phyloP scores from a whole-genome alignment of 768 basidiomycete genomes.

The Solioccasus polychromus region DNA sequence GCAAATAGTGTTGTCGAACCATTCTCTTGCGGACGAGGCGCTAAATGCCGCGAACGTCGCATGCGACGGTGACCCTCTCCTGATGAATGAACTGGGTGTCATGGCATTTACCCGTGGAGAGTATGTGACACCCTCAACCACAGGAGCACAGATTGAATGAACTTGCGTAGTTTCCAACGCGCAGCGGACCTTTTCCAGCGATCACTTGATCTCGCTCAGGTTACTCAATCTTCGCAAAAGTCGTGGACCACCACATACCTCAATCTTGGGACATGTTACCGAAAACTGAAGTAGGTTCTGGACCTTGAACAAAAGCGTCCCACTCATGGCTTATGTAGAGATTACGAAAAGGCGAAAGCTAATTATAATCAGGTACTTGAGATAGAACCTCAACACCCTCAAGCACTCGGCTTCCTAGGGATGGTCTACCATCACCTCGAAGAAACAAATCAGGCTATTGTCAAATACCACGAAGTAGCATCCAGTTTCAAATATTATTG shows the following conservation, averaged over 20 bases:
- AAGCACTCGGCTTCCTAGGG: constrained; percentile 86
- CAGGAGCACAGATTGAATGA: background rate
- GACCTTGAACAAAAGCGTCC: background rate
- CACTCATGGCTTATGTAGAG: constrained; percentile 32
- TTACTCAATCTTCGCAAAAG: constrained; percentile 79
- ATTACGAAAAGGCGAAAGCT: constrained; percentile 61
- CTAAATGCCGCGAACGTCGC: constrained; percentile 76
- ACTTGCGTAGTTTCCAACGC: constrained; percentile 60
- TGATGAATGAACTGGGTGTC: constrained; percentile 91
- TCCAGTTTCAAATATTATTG: background rate
- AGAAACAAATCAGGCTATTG: constrained; percentile 75
- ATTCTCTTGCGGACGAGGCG: constrained; percentile 81
- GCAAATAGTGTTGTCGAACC: constrained; percentile 86
- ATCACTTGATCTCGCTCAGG: constrained; percentile 77
- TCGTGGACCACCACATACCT: constrained; percentile 89
- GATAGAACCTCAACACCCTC: constrained; percentile 80
- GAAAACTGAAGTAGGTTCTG: constrained; percentile 67
- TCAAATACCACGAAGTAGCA: constrained; percentile 88
- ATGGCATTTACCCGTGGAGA: constrained; percentile 85
- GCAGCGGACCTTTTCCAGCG: constrained; percentile 71
- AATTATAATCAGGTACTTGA: constrained; percentile 80
- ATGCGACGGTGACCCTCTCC: constrained; percentile 84
- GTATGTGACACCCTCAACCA: constrained; percentile 42
- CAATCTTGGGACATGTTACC: constrained; percentile 87
- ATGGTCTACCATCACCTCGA: constrained; percentile 78